Conservation (phyloP, 495 filamentous ascomycete genomes). For the Tuber borchii region DNA sequence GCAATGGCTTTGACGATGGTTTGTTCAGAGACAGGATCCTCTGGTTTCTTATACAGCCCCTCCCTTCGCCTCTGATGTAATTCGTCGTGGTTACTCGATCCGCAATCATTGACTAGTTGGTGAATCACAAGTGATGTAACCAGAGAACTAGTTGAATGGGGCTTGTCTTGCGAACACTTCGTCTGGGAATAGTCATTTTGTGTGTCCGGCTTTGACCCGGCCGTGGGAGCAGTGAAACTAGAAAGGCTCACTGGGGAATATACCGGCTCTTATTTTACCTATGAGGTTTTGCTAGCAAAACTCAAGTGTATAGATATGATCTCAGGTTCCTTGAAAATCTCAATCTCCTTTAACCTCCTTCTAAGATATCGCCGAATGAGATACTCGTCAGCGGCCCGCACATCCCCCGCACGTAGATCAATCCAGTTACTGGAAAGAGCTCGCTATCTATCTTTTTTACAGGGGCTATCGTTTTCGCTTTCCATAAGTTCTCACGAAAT, state of each 20-base stretch:
- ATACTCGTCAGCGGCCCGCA: not conserved
- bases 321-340: not conserved
- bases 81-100: not conserved
- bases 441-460: not conserved
- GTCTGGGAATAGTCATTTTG: not conserved
- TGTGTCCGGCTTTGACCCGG: not conserved
- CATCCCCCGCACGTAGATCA: not conserved
- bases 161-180: not conserved
- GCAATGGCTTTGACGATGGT: not conserved
- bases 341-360: not conserved
- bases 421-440: not conserved
- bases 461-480: not conserved
- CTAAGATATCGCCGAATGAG: not conserved
- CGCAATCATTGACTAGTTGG: not conserved
- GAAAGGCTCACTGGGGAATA: not conserved
- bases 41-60: not conserved
- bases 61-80: not conserved
- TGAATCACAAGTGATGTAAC: not conserved
- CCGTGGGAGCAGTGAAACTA: not conserved
- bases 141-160: not conserved
- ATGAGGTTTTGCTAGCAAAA: not conserved
- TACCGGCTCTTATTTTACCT: not conserved
- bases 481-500: not conserved
- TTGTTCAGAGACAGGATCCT: not conserved
- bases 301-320: not conserved